These are phyloP conservation scores for Boletus sp. DNA, from an alignment of 1,284 basidiomycete species.

Conservation along the genomic window DNA sequence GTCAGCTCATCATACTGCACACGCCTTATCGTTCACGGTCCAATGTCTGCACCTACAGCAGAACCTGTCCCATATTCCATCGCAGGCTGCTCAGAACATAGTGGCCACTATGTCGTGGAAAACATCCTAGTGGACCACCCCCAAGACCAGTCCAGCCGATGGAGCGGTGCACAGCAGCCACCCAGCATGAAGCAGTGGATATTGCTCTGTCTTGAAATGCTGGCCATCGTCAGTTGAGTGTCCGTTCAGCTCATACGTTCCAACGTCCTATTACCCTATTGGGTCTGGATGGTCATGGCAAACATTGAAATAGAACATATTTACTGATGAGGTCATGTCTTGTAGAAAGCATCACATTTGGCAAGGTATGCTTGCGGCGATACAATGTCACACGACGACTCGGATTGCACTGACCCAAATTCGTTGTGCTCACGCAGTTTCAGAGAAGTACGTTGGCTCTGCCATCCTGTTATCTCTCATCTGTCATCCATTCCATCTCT, in stretches of 20 bases:
- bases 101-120: conserved; percentile 66
- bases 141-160: conserved; percentile 65
- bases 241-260: background rate
- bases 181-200: conserved; percentile 69
- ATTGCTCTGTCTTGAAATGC: conserved; percentile 59
- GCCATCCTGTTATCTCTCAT: background rate
- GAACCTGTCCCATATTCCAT: conserved; percentile 51
- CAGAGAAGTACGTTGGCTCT: conserved; percentile 50
- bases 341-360: conserved; percentile 73
- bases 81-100: conserved; percentile 66
- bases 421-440: conserved; percentile 45
- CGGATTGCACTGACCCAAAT: conserved; percentile 11
- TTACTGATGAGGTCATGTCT: background rate
- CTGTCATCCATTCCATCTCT: background rate
- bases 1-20: no score
- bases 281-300: background rate
- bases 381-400: background rate
- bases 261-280: background rate
- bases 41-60: conserved; percentile 19
- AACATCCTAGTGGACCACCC: conserved; percentile 70
- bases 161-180: conserved; percentile 66
- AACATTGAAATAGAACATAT: background rate
- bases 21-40: background rate
- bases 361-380: conserved; percentile 58
- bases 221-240: conserved; percentile 68